Conservation (phyloP, 1,139 yeast species). For the Yarrowia galli region DNA sequence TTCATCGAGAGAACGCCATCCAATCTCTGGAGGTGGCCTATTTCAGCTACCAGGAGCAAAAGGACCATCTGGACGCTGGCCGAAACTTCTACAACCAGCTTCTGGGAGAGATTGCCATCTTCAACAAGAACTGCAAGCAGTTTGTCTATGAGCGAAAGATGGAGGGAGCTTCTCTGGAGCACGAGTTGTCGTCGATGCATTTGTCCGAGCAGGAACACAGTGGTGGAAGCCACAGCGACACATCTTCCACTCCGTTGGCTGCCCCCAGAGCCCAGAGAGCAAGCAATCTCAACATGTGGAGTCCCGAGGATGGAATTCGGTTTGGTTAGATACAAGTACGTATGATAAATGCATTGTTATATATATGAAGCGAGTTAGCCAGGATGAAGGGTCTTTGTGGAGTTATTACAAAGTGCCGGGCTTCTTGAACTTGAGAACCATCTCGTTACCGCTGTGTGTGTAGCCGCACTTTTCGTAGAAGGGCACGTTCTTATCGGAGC, state of each 20-base stretch:
- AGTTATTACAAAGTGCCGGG: background rate
- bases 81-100: slow-evolving; percentile 72
- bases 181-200: slow-evolving; percentile 19
- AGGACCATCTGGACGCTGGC: slow-evolving; percentile 72
- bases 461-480: slow-evolving; percentile 90
- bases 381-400: too few relatives aligned
- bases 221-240: background rate
- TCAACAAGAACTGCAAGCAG: slow-evolving; percentile 61
- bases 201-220: slow-evolving; percentile 15
- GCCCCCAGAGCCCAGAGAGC: slow-evolving; percentile 34
- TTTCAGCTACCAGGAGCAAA: slow-evolving; percentile 62
- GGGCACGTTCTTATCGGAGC: slow-evolving; percentile 78
- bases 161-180: slow-evolving; percentile 51
- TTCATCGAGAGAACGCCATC: slow-evolving; percentile 59
- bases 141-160: slow-evolving; percentile 62
- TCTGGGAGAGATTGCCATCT: slow-evolving; percentile 57
- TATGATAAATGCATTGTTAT: slow-evolving; percentile 24
- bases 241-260: slow-evolving; percentile 10
- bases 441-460: slow-evolving; percentile 66
- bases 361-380: slow-evolving; percentile 18
- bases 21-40: slow-evolving; percentile 64
- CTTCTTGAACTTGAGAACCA: slow-evolving; percentile 55
- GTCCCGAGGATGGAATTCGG: slow-evolving; percentile 21
- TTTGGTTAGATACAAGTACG: background rate
- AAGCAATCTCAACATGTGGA: slow-evolving; percentile 17